Conservation (phyloP, 805 yeast species). For the Kuraishia cidri region DNA sequence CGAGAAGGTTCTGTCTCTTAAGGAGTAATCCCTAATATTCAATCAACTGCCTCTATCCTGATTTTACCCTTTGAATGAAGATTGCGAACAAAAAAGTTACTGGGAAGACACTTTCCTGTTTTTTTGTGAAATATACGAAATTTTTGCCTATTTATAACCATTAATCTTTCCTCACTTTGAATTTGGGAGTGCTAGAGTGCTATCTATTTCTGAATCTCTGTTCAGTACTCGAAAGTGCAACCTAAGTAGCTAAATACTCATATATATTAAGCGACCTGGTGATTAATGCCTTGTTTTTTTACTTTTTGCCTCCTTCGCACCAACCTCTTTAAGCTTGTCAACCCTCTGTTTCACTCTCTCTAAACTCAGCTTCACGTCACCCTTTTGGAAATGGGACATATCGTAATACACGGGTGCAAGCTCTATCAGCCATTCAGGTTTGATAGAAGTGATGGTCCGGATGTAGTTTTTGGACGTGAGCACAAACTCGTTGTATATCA, state of each 20-base stretch:
- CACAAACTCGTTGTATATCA: slow-evolving; percentile 91
- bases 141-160: too few relatives aligned
- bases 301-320: slow-evolving; percentile 8
- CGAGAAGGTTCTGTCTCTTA: slow-evolving; percentile 66
- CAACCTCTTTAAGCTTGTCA: slow-evolving; percentile 27
- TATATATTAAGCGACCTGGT: not conserved
- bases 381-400: slow-evolving; percentile 51
- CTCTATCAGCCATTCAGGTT: slow-evolving; percentile 89
- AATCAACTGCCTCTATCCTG: too few relatives aligned
- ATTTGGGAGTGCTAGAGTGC: too few relatives aligned
- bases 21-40: slow-evolving; percentile 5
- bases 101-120: too few relatives aligned
- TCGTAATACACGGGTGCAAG: slow-evolving; percentile 68
- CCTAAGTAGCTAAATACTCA: not conserved
- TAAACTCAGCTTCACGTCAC: slow-evolving; percentile 63
- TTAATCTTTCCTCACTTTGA: too few relatives aligned
- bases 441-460: slow-evolving; percentile 84
- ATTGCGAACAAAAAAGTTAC: too few relatives aligned
- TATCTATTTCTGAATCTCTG: too few relatives aligned
- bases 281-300: not conserved
- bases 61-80: too few relatives aligned
- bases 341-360: slow-evolving; percentile 48
- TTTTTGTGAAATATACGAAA: too few relatives aligned
- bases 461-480: slow-evolving; percentile 89
- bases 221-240: too few relatives aligned